Evolutionary conservation across 306 rosid genomes (phyloP).

Genomic region (Dryas alaskensis): DNA sequence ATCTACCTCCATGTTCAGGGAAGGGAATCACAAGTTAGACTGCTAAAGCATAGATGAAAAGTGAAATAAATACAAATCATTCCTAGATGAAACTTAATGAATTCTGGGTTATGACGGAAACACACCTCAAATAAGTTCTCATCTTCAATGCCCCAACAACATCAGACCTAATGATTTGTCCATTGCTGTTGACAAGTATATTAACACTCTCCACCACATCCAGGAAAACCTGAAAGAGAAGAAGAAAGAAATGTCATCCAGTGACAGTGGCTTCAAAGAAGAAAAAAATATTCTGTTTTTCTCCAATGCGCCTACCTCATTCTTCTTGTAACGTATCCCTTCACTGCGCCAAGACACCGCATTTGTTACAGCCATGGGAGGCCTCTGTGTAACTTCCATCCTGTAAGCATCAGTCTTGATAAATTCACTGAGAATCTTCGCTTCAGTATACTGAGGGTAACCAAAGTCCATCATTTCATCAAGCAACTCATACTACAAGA

Average conservation of each 20-base stretch:
- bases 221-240: slow-evolving; percentile 71
- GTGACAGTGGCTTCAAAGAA: slow-evolving; percentile 19
- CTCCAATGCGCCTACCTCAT: slow-evolving; percentile 58
- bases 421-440: slow-evolving; percentile 92
- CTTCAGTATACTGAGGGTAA: slow-evolving; percentile 94
- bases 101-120: slow-evolving; percentile 9
- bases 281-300: background rate
- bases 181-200: slow-evolving; percentile 97
- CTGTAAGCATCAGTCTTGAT: slow-evolving; percentile 99
- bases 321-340: slow-evolving; percentile 92
- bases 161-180: slow-evolving; percentile 95
- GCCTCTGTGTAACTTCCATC: slow-evolving; percentile 96
- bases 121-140: slow-evolving; percentile 95
- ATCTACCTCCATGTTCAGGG: background rate
- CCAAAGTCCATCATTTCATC: slow-evolving; percentile 99
- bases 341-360: slow-evolving; percentile 99
- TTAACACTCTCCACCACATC: slow-evolving; percentile 99
- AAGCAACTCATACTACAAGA: slow-evolving; percentile 81
- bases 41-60: background rate
- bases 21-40: background rate
- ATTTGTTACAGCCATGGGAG: slow-evolving; percentile 99
- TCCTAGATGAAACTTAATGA: background rate
- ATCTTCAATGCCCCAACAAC: slow-evolving; percentile 98
- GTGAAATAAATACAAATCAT: background rate
- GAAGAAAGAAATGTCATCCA: slow-evolving; percentile 20